Conservation (phyloP, 148 eudicot genomes). For the Cornus florida region DNA sequence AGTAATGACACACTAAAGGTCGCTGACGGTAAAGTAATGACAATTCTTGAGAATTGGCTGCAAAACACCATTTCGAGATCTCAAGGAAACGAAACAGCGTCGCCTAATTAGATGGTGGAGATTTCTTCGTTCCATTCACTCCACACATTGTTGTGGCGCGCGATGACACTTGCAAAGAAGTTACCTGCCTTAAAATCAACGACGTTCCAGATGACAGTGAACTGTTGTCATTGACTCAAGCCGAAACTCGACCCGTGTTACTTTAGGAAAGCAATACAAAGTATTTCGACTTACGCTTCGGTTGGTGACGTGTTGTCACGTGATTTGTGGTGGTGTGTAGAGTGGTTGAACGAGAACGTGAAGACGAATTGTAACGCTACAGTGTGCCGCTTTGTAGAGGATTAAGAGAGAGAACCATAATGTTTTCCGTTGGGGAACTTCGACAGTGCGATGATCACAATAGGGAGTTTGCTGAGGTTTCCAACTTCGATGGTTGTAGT, state of each 20-base stretch:
- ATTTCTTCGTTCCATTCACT: slow-evolving; percentile 68
- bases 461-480: slow-evolving; percentile 42
- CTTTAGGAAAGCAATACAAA: slow-evolving; percentile 76
- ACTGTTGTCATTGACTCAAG: slow-evolving; percentile 61
- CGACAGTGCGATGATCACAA: slow-evolving; percentile 29
- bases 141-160: slow-evolving; percentile 62
- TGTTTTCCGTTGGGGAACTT: slow-evolving; percentile 29
- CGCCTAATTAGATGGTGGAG: slow-evolving; percentile 23
- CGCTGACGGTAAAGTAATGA: slow-evolving; percentile 16
- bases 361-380: slow-evolving; percentile 18
- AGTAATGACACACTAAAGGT: slow-evolving; percentile 53
- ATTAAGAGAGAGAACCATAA: slow-evolving; percentile 33
- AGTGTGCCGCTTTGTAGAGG: slow-evolving; percentile 11
- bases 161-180: slow-evolving; percentile 65
- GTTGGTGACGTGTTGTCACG: slow-evolving; percentile 42
- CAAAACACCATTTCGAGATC: slow-evolving; percentile 13
- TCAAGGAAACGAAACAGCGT: slow-evolving; percentile 19
- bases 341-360: slow-evolving; percentile 43
- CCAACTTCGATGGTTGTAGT: slow-evolving; percentile 1
- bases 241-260: slow-evolving; percentile 57
- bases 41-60: slow-evolving; percentile 37
- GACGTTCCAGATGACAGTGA: slow-evolving; percentile 77
- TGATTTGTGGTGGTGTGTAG: slow-evolving; percentile 68
- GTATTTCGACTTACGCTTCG: slow-evolving; percentile 54
- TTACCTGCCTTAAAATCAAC: slow-evolving; percentile 32